Conservation (phyloP, 306 rosid species). For the Vigna nakashimae region DNA sequence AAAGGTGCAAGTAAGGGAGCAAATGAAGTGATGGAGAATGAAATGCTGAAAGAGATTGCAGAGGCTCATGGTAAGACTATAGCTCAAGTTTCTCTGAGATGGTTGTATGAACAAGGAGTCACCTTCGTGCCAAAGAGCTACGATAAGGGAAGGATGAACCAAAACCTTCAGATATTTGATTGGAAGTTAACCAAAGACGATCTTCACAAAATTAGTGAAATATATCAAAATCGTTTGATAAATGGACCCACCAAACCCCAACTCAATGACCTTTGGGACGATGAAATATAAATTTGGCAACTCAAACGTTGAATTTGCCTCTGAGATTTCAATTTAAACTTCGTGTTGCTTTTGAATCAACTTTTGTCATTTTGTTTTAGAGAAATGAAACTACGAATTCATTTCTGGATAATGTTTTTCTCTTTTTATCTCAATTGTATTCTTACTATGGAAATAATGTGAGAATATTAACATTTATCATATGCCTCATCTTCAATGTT, state of each 20-base stretch:
- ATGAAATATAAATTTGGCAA: neutral
- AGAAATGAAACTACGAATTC: neutral
- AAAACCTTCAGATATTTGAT: conserved; percentile 60
- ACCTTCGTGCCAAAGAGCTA: conserved; percentile 63
- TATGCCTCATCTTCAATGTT: no score
- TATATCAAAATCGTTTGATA: conserved; percentile 51
- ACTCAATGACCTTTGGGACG: conserved; percentile 57
- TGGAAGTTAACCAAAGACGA: conserved; percentile 56
- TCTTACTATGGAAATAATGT: no score
- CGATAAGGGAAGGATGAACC: conserved; percentile 62
- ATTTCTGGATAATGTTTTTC: neutral
- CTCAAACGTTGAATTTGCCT: neutral
- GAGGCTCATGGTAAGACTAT: conserved; percentile 51
- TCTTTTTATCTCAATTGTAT: neutral
- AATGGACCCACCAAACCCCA: conserved; percentile 65
- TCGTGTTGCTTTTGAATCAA: neutral
- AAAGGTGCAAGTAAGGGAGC: conserved; percentile 58
- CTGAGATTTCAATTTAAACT: neutral
- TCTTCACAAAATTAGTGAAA: conserved; percentile 41
- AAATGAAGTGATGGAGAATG: conserved; percentile 61
- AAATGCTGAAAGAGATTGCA: conserved; percentile 58
- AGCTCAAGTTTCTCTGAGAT: conserved; percentile 63
- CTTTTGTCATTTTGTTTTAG: neutral
- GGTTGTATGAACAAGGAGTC: conserved; percentile 64
- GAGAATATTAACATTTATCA: no score